These are phyloP conservation scores for Skeletonema potamos DNA, from an alignment of 108 stramenopile species.

Conservation along the genomic window DNA sequence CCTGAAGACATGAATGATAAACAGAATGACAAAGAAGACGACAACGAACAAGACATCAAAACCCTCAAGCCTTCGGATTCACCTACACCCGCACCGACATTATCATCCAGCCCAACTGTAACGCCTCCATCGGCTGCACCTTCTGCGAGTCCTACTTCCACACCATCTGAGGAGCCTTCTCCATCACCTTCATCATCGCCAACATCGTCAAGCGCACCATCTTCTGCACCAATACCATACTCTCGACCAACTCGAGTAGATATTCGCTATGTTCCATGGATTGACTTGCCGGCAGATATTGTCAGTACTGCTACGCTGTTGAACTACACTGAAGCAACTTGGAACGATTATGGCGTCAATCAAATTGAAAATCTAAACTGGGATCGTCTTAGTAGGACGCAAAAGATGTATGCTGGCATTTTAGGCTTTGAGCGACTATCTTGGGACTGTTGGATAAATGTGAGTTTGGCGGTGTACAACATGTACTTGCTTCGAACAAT, in stretches of 20 bases:
- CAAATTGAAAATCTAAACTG: conserved; percentile 8
- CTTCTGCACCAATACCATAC: neutral
- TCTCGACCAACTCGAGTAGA: conserved; percentile 1
- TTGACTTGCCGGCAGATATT: neutral
- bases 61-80: neutral
- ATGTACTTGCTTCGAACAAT: too few species aligned
- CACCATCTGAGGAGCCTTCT: neutral
- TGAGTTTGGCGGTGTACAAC: too few species aligned
- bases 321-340: conserved; percentile 16
- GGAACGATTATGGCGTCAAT: conserved; percentile 8
- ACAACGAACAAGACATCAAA: neutral
- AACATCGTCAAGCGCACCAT: neutral
- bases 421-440: conserved; percentile 7
- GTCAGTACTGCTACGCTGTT: neutral
- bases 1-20: neutral
- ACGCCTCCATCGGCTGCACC: neutral
- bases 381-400: neutral
- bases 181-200: neutral
- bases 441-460: conserved; percentile 25
- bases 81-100: too few species aligned
- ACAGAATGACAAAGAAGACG: neutral
- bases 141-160: neutral
- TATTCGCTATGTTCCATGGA: conserved; percentile 12
- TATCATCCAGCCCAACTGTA: neutral
- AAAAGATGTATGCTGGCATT: conserved; percentile 1